Conservation (phyloP, 2,329 filamentous ascomycete species). For the Kalmusia sp. region DNA sequence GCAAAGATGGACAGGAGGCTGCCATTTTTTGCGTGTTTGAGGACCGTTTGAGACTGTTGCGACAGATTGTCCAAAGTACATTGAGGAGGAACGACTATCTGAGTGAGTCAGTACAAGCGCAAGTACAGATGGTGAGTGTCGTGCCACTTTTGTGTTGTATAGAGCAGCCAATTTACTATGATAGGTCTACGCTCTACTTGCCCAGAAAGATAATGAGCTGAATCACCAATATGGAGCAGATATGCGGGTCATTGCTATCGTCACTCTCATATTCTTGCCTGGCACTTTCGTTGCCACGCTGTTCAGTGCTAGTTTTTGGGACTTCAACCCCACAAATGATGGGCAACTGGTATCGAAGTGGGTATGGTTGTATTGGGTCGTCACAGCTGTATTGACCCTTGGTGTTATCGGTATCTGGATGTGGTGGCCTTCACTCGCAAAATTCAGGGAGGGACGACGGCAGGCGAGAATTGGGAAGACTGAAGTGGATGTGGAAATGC, state of each 20-base stretch:
- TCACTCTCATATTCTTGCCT: no score
- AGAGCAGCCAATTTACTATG: neutral
- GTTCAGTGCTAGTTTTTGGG: no score
- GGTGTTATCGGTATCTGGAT: neutral
- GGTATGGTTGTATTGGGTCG: constrained; percentile 21
- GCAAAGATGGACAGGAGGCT: neutral
- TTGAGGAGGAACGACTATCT: constrained; percentile 11
- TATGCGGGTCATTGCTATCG: no score
- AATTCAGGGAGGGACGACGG: no score
- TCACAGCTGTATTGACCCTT: neutral
- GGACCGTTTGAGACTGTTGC: constrained; percentile 8
- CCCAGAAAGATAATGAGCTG: constrained; percentile 27
- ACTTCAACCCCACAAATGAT: constrained; percentile 15
- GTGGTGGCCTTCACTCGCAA: neutral
- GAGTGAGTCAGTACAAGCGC: constrained; percentile 9
- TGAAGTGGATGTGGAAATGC: neutral
- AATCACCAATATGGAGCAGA: no score
- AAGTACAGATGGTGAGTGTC: constrained; percentile 11
- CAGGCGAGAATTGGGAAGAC: no score
- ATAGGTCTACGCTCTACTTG: constrained; percentile 24
- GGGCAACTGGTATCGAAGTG: constrained; percentile 14
- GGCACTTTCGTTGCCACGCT: no score
- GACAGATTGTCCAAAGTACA: constrained; percentile 1
- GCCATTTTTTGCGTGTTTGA: neutral
- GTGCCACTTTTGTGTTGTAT: neutral